Evolutionary conservation across 257 asterid genomes (phyloP).

Genomic region (Salvia splendens): DNA sequence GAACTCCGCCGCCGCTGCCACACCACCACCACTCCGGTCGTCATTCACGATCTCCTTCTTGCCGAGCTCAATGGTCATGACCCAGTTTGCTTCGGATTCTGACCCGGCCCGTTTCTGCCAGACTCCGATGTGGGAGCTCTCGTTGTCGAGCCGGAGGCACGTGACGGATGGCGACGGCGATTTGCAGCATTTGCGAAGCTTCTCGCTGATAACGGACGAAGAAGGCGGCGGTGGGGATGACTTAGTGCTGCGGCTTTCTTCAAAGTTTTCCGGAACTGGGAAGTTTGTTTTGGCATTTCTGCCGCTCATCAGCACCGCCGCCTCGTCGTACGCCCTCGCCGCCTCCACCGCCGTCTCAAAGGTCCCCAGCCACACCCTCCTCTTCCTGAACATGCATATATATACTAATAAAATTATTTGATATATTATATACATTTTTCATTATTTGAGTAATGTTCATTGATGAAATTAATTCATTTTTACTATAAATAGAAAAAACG

Average conservation of each 20-base stretch:
- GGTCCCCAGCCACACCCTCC: conserved; percentile 31
- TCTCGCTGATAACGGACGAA: conserved; percentile 17
- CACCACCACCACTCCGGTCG: background rate
- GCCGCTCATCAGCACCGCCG: conserved; percentile 32
- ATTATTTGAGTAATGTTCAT: background rate
- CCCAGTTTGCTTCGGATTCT: conserved; percentile 29
- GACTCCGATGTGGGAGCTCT: conserved; percentile 33
- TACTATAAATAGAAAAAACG: background rate
- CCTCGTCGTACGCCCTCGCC: conserved; percentile 31
- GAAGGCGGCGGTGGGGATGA: background rate
- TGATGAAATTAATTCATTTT: background rate
- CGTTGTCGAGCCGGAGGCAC: conserved; percentile 27
- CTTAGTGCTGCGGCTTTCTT: conserved; percentile 2
- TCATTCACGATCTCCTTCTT: background rate
- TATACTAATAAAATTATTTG: too few species aligned
- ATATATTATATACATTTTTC: too few species aligned
- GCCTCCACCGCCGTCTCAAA: conserved; percentile 34
- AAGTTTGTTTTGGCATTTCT: conserved; percentile 28
- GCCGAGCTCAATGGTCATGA: conserved; percentile 32
- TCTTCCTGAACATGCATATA: conserved; percentile 15
- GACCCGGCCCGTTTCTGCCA: conserved; percentile 37
- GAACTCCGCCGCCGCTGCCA: conserved; percentile 18
- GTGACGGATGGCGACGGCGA: conserved; percentile 32
- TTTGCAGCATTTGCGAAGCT: conserved; percentile 28
- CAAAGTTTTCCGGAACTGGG: background rate